Percentiles rank a stretch among this genome's conserved stretches.
These are phyloP conservation scores for Clonostachys sp. DNA, from an alignment of 2,329 filamentous ascomycete species.

Conservation along the genomic window DNA sequence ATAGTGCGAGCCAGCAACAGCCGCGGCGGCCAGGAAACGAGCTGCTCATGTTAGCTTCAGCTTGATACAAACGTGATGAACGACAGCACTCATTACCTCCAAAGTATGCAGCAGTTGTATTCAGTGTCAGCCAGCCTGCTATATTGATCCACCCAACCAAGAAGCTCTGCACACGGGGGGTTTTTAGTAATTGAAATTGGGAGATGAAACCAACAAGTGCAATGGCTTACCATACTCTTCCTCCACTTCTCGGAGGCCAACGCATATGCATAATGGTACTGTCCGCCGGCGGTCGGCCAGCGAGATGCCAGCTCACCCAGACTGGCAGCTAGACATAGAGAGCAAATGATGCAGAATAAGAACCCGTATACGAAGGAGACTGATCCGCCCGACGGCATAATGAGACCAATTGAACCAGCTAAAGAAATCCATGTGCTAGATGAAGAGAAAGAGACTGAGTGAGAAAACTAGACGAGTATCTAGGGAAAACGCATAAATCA, in stretches of 20 bases:
- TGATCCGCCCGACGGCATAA: conserved; percentile 33
- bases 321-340: conserved; percentile 32
- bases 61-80: conserved; percentile 40
- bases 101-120: conserved; percentile 37
- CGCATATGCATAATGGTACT: conserved; percentile 38
- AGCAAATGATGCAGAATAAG: conserved; percentile 38
- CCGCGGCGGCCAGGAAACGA: too few species aligned
- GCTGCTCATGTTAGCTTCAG: too few species aligned
- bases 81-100: conserved; percentile 15
- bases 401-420: conserved; percentile 33
- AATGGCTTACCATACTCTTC: conserved; percentile 14
- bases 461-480: too few species aligned
- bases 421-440: conserved; percentile 25
- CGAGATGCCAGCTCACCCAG: conserved; percentile 36
- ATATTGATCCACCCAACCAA: conserved; percentile 38
- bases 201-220: too few species aligned
- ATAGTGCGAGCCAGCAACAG: too few species aligned
- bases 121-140: conserved; percentile 37
- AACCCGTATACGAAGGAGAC: conserved; percentile 38
- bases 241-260: conserved; percentile 31
- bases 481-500: too few species aligned
- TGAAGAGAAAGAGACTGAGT: not conserved
- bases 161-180: conserved; percentile 19
- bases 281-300: conserved; percentile 40
- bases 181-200: too few species aligned